These are phyloP conservation scores for Allomyces arbusculus DNA, from an alignment of 192 early-diverging fungal genomes.

Conservation along the genomic window DNA sequence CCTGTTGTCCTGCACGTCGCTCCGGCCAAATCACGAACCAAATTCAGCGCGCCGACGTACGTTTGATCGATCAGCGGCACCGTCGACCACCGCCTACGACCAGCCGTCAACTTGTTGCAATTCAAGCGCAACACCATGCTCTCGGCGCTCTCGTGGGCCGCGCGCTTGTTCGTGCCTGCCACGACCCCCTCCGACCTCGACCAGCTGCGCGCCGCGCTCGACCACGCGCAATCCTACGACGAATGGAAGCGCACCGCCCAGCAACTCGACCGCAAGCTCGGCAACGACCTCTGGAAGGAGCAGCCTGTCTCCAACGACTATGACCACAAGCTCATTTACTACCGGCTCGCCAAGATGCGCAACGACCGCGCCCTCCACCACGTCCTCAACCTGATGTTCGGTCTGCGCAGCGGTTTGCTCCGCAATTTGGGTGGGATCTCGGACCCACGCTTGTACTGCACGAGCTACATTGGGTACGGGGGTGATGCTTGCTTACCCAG, in stretches of 20 bases:
- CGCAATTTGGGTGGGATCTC: conserved; percentile 53
- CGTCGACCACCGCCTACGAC: no score
- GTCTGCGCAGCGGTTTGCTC: conserved; percentile 41
- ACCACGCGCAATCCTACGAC: conserved; percentile 21
- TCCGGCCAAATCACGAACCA: no score
- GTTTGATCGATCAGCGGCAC: no score
- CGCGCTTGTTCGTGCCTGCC: no score
- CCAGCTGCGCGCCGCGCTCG: conserved; percentile 16
- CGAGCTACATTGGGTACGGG: conserved; percentile 33
- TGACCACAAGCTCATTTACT: conserved; percentile 41
- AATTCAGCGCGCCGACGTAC: no score
- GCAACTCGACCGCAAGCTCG: conserved; percentile 24
- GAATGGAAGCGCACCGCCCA: conserved; percentile 28
- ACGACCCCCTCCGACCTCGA: conserved; percentile 4
- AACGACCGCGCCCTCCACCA: conserved; percentile 24
- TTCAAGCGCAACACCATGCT: no score
- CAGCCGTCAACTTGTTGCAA: no score
- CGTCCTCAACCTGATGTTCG: conserved; percentile 33
- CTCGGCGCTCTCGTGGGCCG: no score
- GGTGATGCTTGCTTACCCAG: background rate
- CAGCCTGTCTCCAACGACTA: conserved; percentile 29
- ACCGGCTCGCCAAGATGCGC: conserved; percentile 23
- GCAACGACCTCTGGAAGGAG: conserved; percentile 35
- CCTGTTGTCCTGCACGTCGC: no score
- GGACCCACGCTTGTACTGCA: conserved; percentile 34